Percentiles rank a stretch among this genome's conserved stretches.
These are phyloP conservation scores for Hemerocallis citrina DNA, from an alignment of 106 monocot species.

Conservation along the genomic window DNA sequence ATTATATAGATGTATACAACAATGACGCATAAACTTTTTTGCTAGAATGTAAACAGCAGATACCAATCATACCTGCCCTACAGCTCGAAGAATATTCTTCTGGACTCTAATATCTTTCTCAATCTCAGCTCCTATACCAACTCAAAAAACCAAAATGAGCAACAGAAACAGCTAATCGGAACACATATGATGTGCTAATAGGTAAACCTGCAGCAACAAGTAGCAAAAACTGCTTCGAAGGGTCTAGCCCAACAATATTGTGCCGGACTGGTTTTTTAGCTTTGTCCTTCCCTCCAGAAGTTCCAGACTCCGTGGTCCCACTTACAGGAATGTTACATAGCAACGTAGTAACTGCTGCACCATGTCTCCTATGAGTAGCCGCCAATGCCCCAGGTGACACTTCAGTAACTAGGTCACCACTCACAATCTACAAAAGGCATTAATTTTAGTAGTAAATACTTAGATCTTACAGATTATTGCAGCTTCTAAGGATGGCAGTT, in stretches of 20 bases:
- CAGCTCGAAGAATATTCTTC: constrained; percentile 63
- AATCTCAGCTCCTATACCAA: constrained; percentile 68
- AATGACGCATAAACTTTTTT: not conserved
- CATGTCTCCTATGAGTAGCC: constrained; percentile 93
- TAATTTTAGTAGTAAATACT: not conserved
- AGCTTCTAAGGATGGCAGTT: constrained; percentile 2
- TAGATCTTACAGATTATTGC: not conserved
- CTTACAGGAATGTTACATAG: constrained; percentile 76
- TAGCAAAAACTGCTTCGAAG: constrained; percentile 69
- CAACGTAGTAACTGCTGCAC: constrained; percentile 81
- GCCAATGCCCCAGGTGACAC: constrained; percentile 89
- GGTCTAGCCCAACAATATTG: constrained; percentile 86
- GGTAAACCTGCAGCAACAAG: constrained; percentile 73
- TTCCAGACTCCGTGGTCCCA: constrained; percentile 66
- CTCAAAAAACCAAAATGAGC: constrained; percentile 3
- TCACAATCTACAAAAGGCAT: constrained; percentile 53
- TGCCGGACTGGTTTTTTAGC: constrained; percentile 59
- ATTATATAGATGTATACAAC: too few relatives aligned
- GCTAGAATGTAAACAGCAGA: not conserved
- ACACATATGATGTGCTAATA: not conserved
- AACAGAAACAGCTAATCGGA: not conserved
- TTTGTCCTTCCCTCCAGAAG: constrained; percentile 84
- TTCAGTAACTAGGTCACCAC: constrained; percentile 90
- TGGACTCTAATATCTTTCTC: constrained; percentile 85
- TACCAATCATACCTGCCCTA: constrained; percentile 56